These are phyloP conservation scores for Chaetomium sp. DNA, from an alignment of 2,329 filamentous ascomycete genomes.

Conservation along the genomic window DNA sequence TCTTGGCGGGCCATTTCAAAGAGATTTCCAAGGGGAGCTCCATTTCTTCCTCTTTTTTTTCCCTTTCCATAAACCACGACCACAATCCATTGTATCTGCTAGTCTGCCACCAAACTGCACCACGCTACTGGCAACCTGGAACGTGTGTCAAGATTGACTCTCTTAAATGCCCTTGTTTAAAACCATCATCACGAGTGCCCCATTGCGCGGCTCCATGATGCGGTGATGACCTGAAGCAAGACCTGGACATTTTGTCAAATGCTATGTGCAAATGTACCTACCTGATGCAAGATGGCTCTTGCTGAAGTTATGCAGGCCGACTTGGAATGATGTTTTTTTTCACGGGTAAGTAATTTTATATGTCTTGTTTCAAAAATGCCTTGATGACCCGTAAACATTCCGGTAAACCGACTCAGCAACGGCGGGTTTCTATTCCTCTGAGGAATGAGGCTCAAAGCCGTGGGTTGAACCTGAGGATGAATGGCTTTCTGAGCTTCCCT, in stretches of 20 bases:
- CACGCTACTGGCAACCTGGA: conserved; percentile 45
- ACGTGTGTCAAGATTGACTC: conserved; percentile 52
- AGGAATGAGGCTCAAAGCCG: conserved; percentile 1
- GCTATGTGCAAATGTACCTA: neutral
- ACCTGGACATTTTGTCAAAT: conserved; percentile 39
- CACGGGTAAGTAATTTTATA: conserved; percentile 12
- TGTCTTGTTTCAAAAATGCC: conserved; percentile 11
- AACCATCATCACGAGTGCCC: conserved; percentile 65
- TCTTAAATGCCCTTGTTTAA: conserved; percentile 51
- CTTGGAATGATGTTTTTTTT: too few relatives aligned
- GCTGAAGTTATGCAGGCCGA: too few relatives aligned
- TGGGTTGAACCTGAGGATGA: conserved; percentile 21
- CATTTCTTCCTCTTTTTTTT: conserved; percentile 16
- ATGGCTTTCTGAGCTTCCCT: conserved; percentile 16
- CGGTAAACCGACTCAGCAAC: conserved; percentile 28
- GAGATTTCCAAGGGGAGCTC: conserved; percentile 10
- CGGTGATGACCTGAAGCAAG: conserved; percentile 63
- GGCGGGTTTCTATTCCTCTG: neutral
- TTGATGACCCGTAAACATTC: conserved; percentile 24
- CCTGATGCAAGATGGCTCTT: neutral
- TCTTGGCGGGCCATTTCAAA: conserved; percentile 7
- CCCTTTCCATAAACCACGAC: conserved; percentile 25
- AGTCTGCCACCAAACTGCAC: conserved; percentile 29
- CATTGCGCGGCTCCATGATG: conserved; percentile 58
- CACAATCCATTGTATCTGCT: conserved; percentile 33